Evolutionary conservation across 148 eudicot species (phyloP), one percentile per base, ranked within the genome.

Genomic region (Cornus florida): DNA sequence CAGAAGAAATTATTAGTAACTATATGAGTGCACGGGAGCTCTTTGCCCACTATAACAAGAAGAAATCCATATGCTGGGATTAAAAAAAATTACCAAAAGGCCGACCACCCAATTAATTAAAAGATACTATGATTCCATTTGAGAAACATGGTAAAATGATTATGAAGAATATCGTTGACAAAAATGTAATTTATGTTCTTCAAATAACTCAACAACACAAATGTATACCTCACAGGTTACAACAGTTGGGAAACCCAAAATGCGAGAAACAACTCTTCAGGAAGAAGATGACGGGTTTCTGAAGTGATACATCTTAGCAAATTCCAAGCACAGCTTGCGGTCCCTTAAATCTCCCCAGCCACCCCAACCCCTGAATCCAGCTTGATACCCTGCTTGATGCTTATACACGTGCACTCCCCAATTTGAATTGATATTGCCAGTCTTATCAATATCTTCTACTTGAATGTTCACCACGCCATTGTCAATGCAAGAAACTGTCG

Each of bases 281-380:
- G 80, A 82, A 70, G 59, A 24, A 53, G 84, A 82, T 77, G 62
- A 4, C 19, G 28, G 13, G 10, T 41, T 38, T 20, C 46, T 73
- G 48, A 38, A 39, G 65, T 59, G 90, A 82, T 93, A 92, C 97
- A 95, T 93, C 71, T 87, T 88, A 62, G 99, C 97, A 74, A 95
- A 95, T 53, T 82, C 92, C 85, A 93, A 78, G 80, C 99, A 95
- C 75, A 95, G 32, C 50, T 89, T 82, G 60, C 78, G 97, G 80
- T 95, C 99, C 74, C 99, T 84, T 31, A 24, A 23, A 83, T 95
- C 99, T 48, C 99, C 99, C 99, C 99, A 95, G 35, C 98, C 98
- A 32, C 98, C 98, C 98, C 98, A 95, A 3, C 99, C 99, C 83
- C 82, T 86, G 74, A 95, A 95, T 13, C 97, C 99, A 38, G 94